phyloP scores from a whole-genome alignment of 202 grass and related monocot genomes.

The Zizania palustris region DNA sequence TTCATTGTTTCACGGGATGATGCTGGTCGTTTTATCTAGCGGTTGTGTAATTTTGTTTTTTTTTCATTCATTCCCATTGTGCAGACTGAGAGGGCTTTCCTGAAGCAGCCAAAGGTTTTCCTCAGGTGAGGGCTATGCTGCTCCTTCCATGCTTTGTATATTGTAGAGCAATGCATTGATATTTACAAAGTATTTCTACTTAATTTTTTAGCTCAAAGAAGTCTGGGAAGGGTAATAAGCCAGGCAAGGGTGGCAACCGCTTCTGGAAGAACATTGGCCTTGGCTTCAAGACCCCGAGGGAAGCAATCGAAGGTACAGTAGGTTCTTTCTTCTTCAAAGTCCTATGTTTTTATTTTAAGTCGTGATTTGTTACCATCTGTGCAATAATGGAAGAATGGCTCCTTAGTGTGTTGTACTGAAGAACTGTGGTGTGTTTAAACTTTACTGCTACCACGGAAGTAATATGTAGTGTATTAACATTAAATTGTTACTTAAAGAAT shows the following conservation, averaged over 20 bases:
- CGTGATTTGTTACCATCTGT: background rate
- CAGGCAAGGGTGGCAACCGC: conserved; percentile 82
- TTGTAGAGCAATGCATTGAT: background rate
- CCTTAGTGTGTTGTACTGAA: background rate
- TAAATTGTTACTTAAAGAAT: background rate
- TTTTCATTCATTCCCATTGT: background rate
- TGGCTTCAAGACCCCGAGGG: conserved; percentile 87
- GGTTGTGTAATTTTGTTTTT: background rate
- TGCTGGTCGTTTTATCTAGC: background rate
- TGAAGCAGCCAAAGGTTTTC: conserved; percentile 95
- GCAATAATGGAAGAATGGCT: too few relatives aligned
- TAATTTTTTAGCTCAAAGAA: conserved; percentile 67
- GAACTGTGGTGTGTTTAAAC: too few relatives aligned
- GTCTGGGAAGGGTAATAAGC: conserved; percentile 71
- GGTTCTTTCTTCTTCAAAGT: too few relatives aligned
- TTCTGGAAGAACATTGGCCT: conserved; percentile 93
- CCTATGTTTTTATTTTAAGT: background rate
- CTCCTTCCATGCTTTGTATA: background rate
- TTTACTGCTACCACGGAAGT: too few relatives aligned
- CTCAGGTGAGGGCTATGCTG: conserved; percentile 52
- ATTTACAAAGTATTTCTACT: conserved; percentile 2
- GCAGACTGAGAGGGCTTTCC: conserved; percentile 88
- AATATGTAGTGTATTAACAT: too few relatives aligned
- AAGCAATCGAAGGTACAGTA: conserved; percentile 76
- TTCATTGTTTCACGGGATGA: too few relatives aligned